Base-by-base conservation (phyloP, 805 yeast species). In the Candida nonsorbophila region DNA sequence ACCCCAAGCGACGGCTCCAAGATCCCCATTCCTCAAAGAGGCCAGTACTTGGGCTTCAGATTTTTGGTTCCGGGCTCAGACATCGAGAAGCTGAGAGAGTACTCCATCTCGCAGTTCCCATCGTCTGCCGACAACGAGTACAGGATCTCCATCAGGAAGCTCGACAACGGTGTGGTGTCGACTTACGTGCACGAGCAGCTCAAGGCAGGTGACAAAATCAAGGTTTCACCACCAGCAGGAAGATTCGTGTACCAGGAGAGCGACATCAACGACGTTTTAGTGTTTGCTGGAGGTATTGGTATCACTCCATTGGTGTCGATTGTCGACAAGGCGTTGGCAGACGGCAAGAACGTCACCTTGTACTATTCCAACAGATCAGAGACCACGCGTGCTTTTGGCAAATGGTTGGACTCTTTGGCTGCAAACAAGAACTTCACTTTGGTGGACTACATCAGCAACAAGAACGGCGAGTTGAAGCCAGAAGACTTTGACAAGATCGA, bases 281-380 rank as follows among this genome's bases (percentile, higher is more conserved):
- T 77, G 16, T 53, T 77, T 31, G 63, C 74, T 13, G 82, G 78
- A 26, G 87, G 86, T 30, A 74, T 77, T 32, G 86, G 85, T 37
- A 72, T 75, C 28, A 80, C 86, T 5, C 86, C 87, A 19, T 33
- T 75, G 18, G 42, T 79, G 19, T 61, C 84, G 5, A 68, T 77
- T 46, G 46, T 67, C 12, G 73, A 73, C 43, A 28, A 44, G 6
- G 69, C 61, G 6, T 45, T 56, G 27, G 34, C 34, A 7, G 51
- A 49, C 16, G 59, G 53, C 6, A 52, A 53, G 30, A 31, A 40
- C 4, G 64, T 63, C n/a, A 42, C 36, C 6, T 42, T 67, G 26
- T 41, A 50, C 24, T 55, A 62, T 40, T 62, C 69, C 12, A 58
- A 57, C 33, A 43, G 40, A 28, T 30, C 40, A 2, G 31, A 29